Evolutionary conservation across 1,139 yeast genomes (phyloP).

Genomic region (Taphrina communis): DNA sequence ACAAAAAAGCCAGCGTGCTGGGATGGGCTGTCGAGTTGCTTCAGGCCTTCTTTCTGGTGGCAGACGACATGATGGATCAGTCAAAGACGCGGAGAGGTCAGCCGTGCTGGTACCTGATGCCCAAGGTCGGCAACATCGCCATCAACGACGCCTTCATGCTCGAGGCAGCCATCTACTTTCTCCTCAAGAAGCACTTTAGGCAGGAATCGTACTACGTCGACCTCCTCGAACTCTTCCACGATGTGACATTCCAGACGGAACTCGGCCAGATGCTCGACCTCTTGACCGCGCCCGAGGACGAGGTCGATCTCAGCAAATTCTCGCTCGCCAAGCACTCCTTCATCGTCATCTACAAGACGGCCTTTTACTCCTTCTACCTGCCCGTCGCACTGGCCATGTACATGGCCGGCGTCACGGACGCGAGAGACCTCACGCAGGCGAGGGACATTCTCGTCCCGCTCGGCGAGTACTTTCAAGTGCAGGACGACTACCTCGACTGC

Average conservation of each 20-base stretch:
- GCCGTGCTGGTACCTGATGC: conserved; percentile 87
- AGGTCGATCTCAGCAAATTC: conserved; percentile 84
- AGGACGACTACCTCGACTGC: conserved; percentile 96
- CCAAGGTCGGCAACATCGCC: conserved; percentile 64
- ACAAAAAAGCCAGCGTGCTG: conserved; percentile 81
- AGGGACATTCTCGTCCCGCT: conserved; percentile 86
- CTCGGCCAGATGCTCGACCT: conserved; percentile 94
- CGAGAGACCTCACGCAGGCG: conserved; percentile 83
- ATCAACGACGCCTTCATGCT: conserved; percentile 97
- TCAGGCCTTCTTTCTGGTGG: conserved; percentile 95
- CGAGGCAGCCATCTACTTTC: conserved; percentile 89
- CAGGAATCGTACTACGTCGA: conserved; percentile 83
- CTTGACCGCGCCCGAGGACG: conserved; percentile 96
- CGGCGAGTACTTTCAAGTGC: conserved; percentile 98
- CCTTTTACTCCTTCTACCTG: conserved; percentile 93
- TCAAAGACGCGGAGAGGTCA: conserved; percentile 98
- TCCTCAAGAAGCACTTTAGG: conserved; percentile 88
- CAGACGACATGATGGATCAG: conserved; percentile 98
- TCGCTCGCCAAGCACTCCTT: conserved; percentile 89
- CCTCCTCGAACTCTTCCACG: conserved; percentile 80
- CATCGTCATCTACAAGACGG: conserved; percentile 95
- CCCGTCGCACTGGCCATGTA: conserved; percentile 98
- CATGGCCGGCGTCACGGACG: conserved; percentile 78
- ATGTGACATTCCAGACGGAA: conserved; percentile 88
- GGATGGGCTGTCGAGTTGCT: conserved; percentile 97